Evolutionary conservation across 495 filamentous ascomycete species (phyloP).

Genomic region (Neurospora sp.): DNA sequence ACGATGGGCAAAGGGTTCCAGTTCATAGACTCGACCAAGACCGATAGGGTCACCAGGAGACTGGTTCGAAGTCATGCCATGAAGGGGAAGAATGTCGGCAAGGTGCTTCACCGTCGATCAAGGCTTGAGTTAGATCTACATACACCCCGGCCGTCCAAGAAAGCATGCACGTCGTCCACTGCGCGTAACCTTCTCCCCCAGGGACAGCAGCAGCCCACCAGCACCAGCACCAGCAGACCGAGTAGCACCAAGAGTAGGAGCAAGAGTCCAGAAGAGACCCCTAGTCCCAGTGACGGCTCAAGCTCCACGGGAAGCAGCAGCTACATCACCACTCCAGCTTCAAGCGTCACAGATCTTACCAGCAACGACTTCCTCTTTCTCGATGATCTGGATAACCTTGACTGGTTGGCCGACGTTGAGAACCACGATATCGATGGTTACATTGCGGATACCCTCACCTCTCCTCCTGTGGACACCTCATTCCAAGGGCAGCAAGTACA

Average conservation of each 20-base stretch:
- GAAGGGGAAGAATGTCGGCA: background rate
- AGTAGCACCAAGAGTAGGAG: background rate
- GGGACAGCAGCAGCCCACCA: background rate
- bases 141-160: background rate
- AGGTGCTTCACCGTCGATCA: background rate
- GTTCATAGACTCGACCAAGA: background rate
- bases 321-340: background rate
- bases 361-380: background rate
- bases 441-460: background rate
- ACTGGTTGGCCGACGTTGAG: background rate
- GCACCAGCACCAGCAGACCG: background rate
- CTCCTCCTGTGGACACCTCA: background rate
- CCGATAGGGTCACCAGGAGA: background rate
- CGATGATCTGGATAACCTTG: background rate
- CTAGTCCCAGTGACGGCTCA: background rate
- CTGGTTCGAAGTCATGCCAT: background rate
- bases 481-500: background rate
- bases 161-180: background rate
- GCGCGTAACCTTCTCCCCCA: background rate
- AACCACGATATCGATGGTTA: background rate
- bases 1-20: background rate
- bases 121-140: background rate
- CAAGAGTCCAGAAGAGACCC: background rate
- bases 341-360: background rate
- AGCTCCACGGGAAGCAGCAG: background rate